Conservation (phyloP, 768 basidiomycete species). For the Leucocoprinus birnbaumii region DNA sequence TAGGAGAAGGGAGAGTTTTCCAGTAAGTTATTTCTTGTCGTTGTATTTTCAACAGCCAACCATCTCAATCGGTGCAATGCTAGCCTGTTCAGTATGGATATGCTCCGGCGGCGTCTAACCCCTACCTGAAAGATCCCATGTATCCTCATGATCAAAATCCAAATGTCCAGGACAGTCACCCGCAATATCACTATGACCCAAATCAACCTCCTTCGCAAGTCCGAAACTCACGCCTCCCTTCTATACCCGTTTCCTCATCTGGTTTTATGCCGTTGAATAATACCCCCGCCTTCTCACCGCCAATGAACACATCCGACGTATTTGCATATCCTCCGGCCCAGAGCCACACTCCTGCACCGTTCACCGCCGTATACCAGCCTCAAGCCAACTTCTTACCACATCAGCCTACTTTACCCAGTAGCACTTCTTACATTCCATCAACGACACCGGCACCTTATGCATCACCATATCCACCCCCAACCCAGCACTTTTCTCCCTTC, state of each 20-base stretch:
- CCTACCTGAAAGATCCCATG: conserved; percentile 28
- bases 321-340: conserved; percentile 32
- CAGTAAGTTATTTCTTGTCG: conserved; percentile 38
- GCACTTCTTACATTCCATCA: conserved; percentile 22
- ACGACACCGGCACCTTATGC: conserved; percentile 33
- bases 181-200: conserved; percentile 38
- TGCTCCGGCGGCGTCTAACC: conserved; percentile 30
- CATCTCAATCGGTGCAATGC: conserved; percentile 3
- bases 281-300: conserved; percentile 32
- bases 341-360: conserved; percentile 42
- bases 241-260: conserved; percentile 62
- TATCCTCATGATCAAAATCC: conserved; percentile 38
- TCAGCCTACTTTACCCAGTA: conserved; percentile 22
- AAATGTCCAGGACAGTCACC: conserved; percentile 30
- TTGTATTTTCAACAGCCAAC: neutral
- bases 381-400: conserved; percentile 22
- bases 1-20: conserved; percentile 51
- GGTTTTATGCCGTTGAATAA: conserved; percentile 62
- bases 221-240: conserved; percentile 57
- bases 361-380: conserved; percentile 33
- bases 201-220: conserved; percentile 32
- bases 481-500: conserved; percentile 34
- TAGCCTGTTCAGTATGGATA: conserved; percentile 37
- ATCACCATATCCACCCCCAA: conserved; percentile 28
- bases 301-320: conserved; percentile 34